Conservation (phyloP, 139 green algal species). For the Coelastrella sp. region DNA sequence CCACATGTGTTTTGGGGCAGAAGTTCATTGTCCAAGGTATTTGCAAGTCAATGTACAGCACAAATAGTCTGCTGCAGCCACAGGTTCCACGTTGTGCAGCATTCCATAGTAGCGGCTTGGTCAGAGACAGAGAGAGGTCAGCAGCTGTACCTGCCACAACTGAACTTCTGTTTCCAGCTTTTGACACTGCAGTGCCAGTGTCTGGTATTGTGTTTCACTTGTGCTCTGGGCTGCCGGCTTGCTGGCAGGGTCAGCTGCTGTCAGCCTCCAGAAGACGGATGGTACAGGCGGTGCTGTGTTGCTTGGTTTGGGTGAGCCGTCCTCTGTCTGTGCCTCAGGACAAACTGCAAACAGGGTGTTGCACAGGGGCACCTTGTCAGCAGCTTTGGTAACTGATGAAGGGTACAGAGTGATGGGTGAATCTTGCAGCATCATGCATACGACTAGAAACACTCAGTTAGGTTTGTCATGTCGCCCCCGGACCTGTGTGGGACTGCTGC, state of each 20-base stretch:
- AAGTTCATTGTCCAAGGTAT: no score
- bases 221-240: neutral
- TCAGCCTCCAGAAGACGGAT: slow-evolving; percentile 11
- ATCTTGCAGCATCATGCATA: no score
- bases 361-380: no score
- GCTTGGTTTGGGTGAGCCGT: neutral
- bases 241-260: neutral
- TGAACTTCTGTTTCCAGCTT: slow-evolving; percentile 44
- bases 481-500: neutral
- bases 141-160: slow-evolving; percentile 17
- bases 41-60: no score
- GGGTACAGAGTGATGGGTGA: no score
- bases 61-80: neutral
- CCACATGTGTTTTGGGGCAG: no score
- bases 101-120: no score
- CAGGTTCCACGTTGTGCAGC: neutral
- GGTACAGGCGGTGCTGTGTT: neutral
- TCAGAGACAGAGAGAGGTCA: no score
- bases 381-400: no score
- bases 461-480: neutral
- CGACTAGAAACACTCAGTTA: no score
- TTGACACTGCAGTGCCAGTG: slow-evolving; percentile 15
- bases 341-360: neutral
- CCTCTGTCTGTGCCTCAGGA: neutral
- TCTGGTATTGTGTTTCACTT: neutral